Base-by-base conservation (phyloP, 2,329 filamentous ascomycete species). In the Fonsecaea erecta region DNA sequence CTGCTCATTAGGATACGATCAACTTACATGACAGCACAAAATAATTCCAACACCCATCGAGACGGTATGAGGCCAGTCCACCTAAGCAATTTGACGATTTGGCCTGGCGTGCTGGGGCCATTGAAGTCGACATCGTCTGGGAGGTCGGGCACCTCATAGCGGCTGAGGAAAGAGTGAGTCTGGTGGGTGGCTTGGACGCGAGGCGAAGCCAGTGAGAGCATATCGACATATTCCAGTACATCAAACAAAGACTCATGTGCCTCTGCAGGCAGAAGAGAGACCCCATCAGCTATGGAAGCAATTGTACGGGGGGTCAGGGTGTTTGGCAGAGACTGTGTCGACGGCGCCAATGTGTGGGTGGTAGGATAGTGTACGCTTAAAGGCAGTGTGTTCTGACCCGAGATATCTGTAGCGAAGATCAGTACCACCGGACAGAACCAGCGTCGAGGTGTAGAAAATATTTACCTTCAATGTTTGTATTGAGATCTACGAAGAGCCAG, bases 201-300 rank as follows among this genome's bases (percentile, higher is more conserved):
- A 14, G 77, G 76, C 14, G 80, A 81, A 11, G 71, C 69, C 14
- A 82, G 73, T 16, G 82, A 79, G 5, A 90, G 77, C 53, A 87
- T 79, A 6, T 81, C 86, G 21, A 90, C 77, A 87, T 88, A 91
- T 76, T 89, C 85, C 46, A 83, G 81, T 24, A 87, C 69, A n/a
- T 83, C 80, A 5, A 86, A 71, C 9, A 82, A 84, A 66, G 83
- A 83, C 24, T 92, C 87, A 64, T 90, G 86, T 37, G 91, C 80
- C 7, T 85, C 83, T 28, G 51, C n/a, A 18, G 48, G 80, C 78
- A 32, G n/a, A 16, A 26, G 7, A 28, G 46, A 21, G 2, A 46
- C 12, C 3, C 34, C 5, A 12, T 57, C 14, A 37, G 52, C 12
- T 4, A 43, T n/a, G 2, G 43, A 9, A 21, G 54, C 34, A 6